phyloP scores from a whole-genome alignment of 768 basidiomycete genomes.

The Termitomyces sp. region DNA sequence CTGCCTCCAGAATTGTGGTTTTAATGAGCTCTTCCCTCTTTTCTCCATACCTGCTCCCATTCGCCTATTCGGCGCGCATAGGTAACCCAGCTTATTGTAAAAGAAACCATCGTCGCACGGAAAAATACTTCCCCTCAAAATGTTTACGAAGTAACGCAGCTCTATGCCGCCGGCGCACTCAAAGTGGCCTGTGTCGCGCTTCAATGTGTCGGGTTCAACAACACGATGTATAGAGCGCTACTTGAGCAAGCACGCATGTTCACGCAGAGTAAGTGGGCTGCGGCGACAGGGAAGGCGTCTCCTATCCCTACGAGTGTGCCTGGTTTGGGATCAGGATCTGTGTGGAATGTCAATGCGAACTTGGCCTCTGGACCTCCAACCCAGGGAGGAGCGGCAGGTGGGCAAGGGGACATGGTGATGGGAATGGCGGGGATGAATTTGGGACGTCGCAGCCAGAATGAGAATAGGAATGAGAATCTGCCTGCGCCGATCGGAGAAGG shows the following conservation, averaged over 20 bases:
- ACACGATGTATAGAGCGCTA: constrained; percentile 57
- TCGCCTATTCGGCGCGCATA: constrained; percentile 19
- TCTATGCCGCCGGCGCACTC: constrained; percentile 70
- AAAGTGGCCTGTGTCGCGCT: constrained; percentile 71
- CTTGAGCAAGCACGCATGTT: constrained; percentile 60
- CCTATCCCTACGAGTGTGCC: constrained; percentile 5
- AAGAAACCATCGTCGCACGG: constrained; percentile 65
- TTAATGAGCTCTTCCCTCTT: not conserved
- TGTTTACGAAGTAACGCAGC: constrained; percentile 68
- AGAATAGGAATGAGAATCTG: constrained; percentile 16
- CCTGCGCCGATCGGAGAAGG: constrained; percentile 12
- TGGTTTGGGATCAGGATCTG: constrained; percentile 10
- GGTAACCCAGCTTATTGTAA: constrained; percentile 65
- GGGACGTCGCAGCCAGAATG: constrained; percentile 13
- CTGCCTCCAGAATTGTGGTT: not conserved
- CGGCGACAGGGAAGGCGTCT: constrained; percentile 3
- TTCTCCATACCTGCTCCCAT: not conserved
- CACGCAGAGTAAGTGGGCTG: constrained; percentile 33
- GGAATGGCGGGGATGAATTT: constrained; percentile 12
- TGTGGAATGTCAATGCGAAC: constrained; percentile 10
- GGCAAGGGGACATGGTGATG: constrained; percentile 7
- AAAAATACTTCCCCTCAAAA: constrained; percentile 80
- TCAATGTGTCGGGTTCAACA: constrained; percentile 76
- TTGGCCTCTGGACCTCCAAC: not conserved
- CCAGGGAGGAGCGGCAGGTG: not conserved